phyloP scores from a whole-genome alignment of 2,329 filamentous ascomycete species.

The Neonectria hederae region DNA sequence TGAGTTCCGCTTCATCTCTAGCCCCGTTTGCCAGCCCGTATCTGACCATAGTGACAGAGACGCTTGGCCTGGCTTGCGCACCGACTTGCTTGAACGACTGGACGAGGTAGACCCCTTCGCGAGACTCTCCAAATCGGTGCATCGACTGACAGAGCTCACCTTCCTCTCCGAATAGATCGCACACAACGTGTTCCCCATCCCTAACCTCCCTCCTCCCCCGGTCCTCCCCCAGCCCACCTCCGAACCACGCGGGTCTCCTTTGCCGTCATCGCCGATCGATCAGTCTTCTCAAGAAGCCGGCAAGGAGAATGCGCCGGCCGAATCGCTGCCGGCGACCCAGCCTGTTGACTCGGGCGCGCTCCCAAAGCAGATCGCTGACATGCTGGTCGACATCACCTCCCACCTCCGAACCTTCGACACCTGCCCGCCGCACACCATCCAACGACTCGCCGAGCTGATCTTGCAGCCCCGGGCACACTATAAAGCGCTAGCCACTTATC shows the following conservation, averaged over 20 bases:
- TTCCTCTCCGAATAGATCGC: constrained; percentile 67
- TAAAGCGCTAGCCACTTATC: constrained; percentile 81
- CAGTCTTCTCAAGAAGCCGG: constrained; percentile 66
- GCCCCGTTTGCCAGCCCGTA: constrained; percentile 23
- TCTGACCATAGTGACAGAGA: constrained; percentile 60
- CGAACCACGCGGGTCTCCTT: constrained; percentile 55
- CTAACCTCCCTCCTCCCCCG: constrained; percentile 61
- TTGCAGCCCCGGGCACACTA: constrained; percentile 82
- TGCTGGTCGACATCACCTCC: constrained; percentile 68
- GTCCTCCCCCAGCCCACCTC: constrained; percentile 51
- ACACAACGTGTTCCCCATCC: constrained; percentile 78
- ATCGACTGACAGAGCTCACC: not conserved
- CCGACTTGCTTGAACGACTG: constrained; percentile 72
- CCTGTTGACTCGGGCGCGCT: constrained; percentile 57
- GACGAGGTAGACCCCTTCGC: constrained; percentile 61
- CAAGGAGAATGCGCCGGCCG: constrained; percentile 72
- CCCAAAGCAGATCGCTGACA: constrained; percentile 70
- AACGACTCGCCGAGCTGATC: constrained; percentile 89
- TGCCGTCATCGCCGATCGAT: constrained; percentile 55
- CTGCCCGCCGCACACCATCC: constrained; percentile 89
- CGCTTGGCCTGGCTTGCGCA: constrained; percentile 74
- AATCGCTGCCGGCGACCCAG: constrained; percentile 48
- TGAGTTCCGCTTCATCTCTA: constrained; percentile 49
- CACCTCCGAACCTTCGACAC: constrained; percentile 75
- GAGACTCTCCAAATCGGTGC: not conserved